phyloP scores from a whole-genome alignment of 169 alveolate species.

The Plasmodium gaboni region DNA sequence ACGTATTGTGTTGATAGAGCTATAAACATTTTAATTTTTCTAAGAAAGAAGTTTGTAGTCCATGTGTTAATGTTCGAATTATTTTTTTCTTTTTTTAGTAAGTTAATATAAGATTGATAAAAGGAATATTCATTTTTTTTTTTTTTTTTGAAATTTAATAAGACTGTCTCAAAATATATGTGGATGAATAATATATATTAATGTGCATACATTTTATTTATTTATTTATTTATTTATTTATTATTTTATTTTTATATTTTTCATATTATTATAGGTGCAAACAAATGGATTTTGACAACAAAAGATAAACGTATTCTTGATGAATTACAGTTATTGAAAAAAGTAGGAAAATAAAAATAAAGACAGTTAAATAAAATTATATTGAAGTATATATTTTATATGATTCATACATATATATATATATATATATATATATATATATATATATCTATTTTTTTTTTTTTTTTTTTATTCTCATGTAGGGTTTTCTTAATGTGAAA shows the following conservation, averaged over 20 bases:
- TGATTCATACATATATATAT: no score
- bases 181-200: no score
- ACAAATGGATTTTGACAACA: constrained; percentile 60
- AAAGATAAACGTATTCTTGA: constrained; percentile 13
- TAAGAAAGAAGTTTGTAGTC: constrained; percentile 30
- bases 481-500: constrained; percentile 27
- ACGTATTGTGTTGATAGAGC: constrained; percentile 35
- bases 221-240: not conserved
- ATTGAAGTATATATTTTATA: not conserved
- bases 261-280: constrained; percentile 32
- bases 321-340: constrained; percentile 9
- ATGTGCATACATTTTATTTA: no score
- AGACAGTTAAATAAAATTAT: constrained; percentile 1
- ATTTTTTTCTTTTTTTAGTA: constrained; percentile 53
- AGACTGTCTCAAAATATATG: no score
- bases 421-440: no score
- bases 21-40: constrained; percentile 22
- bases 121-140: no score
- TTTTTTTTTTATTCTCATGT: not conserved
- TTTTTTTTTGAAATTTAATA: no score
- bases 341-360: constrained; percentile 12
- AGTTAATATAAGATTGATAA: constrained; percentile 1
- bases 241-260: constrained; percentile 14
- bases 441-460: not conserved
- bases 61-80: constrained; percentile 64